Evolutionary conservation across 2,329 filamentous ascomycete species (phyloP).

Genomic region (Drechslerella coelobrocha): DNA sequence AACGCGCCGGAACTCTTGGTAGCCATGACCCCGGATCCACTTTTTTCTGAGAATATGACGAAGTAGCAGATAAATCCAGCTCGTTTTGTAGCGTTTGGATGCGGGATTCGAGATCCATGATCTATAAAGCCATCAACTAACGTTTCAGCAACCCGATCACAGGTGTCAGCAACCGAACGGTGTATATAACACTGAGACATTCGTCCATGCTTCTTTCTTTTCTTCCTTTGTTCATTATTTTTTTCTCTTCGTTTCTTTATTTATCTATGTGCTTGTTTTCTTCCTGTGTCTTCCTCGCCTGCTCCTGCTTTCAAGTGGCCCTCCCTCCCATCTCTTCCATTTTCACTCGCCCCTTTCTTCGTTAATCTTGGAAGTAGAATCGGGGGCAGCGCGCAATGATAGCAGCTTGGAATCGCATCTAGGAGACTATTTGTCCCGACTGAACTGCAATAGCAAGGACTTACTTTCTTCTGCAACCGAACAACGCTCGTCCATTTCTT

Average conservation of each 20-base stretch:
- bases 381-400: not conserved
- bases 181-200: constrained; percentile 35
- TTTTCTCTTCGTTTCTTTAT: constrained; percentile 15
- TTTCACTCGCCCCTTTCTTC: too few species aligned
- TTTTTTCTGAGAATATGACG: constrained; percentile 77
- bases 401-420: not conserved
- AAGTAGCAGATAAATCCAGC: constrained; percentile 80
- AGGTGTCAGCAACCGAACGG: constrained; percentile 42
- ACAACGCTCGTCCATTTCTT: constrained; percentile 99
- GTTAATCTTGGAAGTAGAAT: not conserved
- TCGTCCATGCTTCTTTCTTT: not conserved
- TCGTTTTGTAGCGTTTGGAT: constrained; percentile 77
- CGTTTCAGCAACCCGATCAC: constrained; percentile 44
- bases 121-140: constrained; percentile 63
- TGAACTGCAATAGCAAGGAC: constrained; percentile 39
- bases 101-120: constrained; percentile 88
- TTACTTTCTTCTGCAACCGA: constrained; percentile 90
- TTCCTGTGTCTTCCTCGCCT: too few species aligned
- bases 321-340: too few species aligned
- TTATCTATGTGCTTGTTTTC: too few species aligned
- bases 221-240: constrained; percentile 1
- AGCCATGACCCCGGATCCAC: constrained; percentile 87
- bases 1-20: constrained; percentile 78
- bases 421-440: not conserved
- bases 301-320: too few species aligned